Base-by-base conservation (phyloP, 2,329 filamentous ascomycete genomes). In the Chaetomium sp. region DNA sequence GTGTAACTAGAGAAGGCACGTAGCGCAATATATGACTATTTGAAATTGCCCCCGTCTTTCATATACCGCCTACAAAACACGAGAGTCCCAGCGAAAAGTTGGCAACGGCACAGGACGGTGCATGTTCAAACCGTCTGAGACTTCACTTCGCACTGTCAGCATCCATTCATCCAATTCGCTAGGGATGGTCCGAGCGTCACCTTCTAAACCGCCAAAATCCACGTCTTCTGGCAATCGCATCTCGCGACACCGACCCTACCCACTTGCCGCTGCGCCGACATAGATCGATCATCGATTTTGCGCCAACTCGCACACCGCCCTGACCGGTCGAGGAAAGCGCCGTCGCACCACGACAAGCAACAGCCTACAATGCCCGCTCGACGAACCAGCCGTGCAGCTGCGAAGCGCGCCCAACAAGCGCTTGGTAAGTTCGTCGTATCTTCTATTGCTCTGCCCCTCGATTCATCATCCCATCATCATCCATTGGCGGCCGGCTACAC, bases 361-460 rank as follows among this genome's bases (percentile, higher is more conserved):
- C 33, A 10, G 16, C 16, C 42, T 57, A 65, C 50, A 12, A 70
- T 68, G 68, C 60, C 65, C 25, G 60, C 65, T 45, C 67, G 68
- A 50, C 75, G 79, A 57, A 79, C 79, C 25, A 77, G 78, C 65
- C 78, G 79, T 65, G 79, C 79, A 31, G 79, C 79, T 54, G 79
- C 79, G 51, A 77, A 78, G 70, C 77, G 78, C 63, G 79, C 79
- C 29, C 78, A 78, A 50, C 76, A 78, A 35, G 79, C 78, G 33
- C 74, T 81, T 50, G 79, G 79, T 80, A 73, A 67, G 75, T 71
- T n/a, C 16, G 6, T 60, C 51, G n/a, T n/a, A n/a, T 23, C 16
- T 42, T 63, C 49, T 58, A 31, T 38, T 35, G 2, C 21, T 10
- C 54, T 53, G 54, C 47, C 60, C 33, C 21, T 58, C 60, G 9